Percentiles rank a stretch among this genome's conserved stretches.
phyloP scores from a whole-genome alignment of 495 filamentous ascomycete genomes.

The Penicillium diatomitis region DNA sequence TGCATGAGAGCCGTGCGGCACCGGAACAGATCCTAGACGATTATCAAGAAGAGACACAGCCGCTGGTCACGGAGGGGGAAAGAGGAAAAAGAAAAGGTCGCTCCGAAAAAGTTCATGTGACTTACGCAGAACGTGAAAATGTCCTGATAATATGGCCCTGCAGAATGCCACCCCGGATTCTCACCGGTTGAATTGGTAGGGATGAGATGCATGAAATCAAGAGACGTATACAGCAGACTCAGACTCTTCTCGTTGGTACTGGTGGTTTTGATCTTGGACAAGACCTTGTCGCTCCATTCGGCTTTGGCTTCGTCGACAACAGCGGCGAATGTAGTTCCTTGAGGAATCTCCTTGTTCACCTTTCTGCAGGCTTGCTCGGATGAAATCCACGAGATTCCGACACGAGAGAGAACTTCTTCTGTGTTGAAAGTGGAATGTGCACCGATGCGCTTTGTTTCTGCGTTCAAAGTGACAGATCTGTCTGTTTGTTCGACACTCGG shows the following conservation, averaged over 20 bases:
- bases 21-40: slow-evolving; percentile 48
- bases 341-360: slow-evolving; percentile 50
- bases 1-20: slow-evolving; percentile 56
- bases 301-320: slow-evolving; percentile 40
- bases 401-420: slow-evolving; percentile 45
- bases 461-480: slow-evolving; percentile 20
- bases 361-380: slow-evolving; percentile 51
- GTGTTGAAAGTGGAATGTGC: slow-evolving; percentile 27
- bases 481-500: slow-evolving; percentile 21
- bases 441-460: slow-evolving; percentile 22
- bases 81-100: too few relatives aligned
- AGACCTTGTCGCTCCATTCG: slow-evolving; percentile 52
- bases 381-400: slow-evolving; percentile 66
- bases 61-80: too few relatives aligned
- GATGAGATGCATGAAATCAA: slow-evolving; percentile 63
- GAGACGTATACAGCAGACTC: slow-evolving; percentile 51
- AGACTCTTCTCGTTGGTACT: slow-evolving; percentile 47
- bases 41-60: neutral
- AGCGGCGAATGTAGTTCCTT: slow-evolving; percentile 31
- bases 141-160: slow-evolving; percentile 51
- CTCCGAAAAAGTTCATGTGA: too few relatives aligned
- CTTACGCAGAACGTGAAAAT: slow-evolving; percentile 45
- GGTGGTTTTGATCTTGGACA: slow-evolving; percentile 53
- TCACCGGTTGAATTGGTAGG: slow-evolving; percentile 66
- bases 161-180: slow-evolving; percentile 57